These are phyloP conservation scores for Globisporangium alternatum DNA, from an alignment of 352 stramenopile species.

Conservation along the genomic window DNA sequence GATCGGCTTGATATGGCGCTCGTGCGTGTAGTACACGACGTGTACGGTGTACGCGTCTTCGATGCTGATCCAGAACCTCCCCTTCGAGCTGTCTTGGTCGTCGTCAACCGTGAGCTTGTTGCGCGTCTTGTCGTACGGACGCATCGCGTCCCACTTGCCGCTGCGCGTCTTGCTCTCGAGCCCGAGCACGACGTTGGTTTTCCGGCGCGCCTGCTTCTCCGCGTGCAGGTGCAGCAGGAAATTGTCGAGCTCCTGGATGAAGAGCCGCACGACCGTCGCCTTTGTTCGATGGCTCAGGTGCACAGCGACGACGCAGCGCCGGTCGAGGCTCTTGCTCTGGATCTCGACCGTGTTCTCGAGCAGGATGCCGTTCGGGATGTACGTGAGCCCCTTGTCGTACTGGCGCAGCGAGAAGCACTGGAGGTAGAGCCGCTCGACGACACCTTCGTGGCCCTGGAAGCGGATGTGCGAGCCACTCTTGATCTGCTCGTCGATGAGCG, in stretches of 20 bases:
- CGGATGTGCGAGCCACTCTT: constrained; percentile 71
- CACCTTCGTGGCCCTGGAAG: constrained; percentile 76
- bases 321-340: constrained; percentile 61
- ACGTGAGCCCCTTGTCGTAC: constrained; percentile 79
- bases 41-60: constrained; percentile 65
- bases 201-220: constrained; percentile 24
- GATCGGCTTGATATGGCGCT: constrained; percentile 57
- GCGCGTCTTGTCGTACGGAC: constrained; percentile 31
- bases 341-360: constrained; percentile 74
- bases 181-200: constrained; percentile 36
- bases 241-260: constrained; percentile 75
- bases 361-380: constrained; percentile 79
- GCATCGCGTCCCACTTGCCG: constrained; percentile 39
- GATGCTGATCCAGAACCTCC: constrained; percentile 73
- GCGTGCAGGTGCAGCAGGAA: constrained; percentile 41
- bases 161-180: constrained; percentile 40
- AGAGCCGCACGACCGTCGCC: constrained; percentile 41
- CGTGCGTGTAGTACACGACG: constrained; percentile 72
- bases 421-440: constrained; percentile 78
- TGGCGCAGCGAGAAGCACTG: constrained; percentile 78
- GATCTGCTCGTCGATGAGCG: constrained; percentile 80
- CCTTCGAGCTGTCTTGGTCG: constrained; percentile 26
- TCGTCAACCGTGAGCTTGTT: constrained; percentile 28
- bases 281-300: constrained; percentile 61
- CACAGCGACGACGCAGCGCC: constrained; percentile 46